A percentile compares a stretch with the other conserved stretches of the same genome.
Conservation (phyloP, 768 basidiomycete genomes). For the Mycena indigotica region DNA sequence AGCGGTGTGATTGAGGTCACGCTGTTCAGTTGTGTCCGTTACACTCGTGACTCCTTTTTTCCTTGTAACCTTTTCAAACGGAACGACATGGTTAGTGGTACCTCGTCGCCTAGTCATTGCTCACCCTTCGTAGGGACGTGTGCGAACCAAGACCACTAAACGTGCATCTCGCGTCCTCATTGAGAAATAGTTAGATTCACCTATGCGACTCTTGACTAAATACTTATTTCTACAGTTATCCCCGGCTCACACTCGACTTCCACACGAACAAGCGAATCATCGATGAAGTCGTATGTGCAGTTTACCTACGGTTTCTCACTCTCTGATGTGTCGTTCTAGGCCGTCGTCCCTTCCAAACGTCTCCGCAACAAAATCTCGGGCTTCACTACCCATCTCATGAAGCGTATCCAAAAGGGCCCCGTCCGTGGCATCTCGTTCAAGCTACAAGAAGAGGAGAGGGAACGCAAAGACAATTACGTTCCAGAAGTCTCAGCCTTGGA, state of each 20-base stretch:
- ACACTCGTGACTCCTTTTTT: no score
- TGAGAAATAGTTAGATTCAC: conserved; percentile 88
- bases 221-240: conserved; percentile 65
- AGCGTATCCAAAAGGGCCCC: conserved; percentile 97
- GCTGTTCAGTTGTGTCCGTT: no score
- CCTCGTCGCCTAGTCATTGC: neutral
- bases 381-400: conserved; percentile 99
- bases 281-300: conserved; percentile 84
- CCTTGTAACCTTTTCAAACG: conserved; percentile 38
- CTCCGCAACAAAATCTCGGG: conserved; percentile 99
- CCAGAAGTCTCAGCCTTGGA: conserved; percentile 98
- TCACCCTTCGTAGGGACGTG: conserved; percentile 74
- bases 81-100: neutral
- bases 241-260: conserved; percentile 98
- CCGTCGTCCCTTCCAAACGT: conserved; percentile 95
- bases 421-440: conserved; percentile 99
- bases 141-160: conserved; percentile 99
- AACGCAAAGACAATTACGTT: conserved; percentile 99
- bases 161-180: conserved; percentile 98
- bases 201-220: conserved; percentile 4
- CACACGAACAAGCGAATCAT: conserved; percentile 99
- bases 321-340: conserved; percentile 49
- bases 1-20: conserved; percentile 28
- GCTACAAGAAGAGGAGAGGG: conserved; percentile 98
- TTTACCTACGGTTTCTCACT: conserved; percentile 8